Conservation (phyloP, 2,329 filamentous ascomycete species). For the Neopestalotiopsis rosae region DNA sequence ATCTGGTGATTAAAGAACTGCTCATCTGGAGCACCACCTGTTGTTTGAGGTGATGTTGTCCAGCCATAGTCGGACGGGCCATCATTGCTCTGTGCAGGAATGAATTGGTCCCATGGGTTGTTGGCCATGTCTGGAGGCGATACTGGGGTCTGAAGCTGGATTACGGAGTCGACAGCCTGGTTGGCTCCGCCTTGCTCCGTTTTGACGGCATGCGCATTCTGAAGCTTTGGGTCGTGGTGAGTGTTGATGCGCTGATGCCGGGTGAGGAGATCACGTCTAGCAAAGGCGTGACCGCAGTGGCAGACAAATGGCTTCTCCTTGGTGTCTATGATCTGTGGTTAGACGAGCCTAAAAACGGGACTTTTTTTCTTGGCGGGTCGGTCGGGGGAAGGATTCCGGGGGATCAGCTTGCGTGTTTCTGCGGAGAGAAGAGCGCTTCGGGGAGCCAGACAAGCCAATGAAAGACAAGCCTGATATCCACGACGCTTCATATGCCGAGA, state of each 20-base stretch:
- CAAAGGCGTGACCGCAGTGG: conserved; percentile 49
- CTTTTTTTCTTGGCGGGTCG: neutral
- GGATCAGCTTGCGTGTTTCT: neutral
- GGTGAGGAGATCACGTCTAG: conserved; percentile 49
- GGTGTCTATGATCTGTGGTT: conserved; percentile 40
- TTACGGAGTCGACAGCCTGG: conserved; percentile 27
- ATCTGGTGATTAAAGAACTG: conserved; percentile 16
- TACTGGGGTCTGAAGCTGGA: conserved; percentile 35
- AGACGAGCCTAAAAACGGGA: neutral
- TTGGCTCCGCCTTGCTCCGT: conserved; percentile 34
- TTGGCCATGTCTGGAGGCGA: conserved; percentile 35
- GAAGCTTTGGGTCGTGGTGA: conserved; percentile 30
- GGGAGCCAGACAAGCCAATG: neutral
- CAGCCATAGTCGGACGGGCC: neutral
- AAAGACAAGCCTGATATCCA: neutral
- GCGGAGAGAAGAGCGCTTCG: neutral
- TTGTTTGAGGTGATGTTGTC: neutral
- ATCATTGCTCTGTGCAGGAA: neutral
- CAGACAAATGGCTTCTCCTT: conserved; percentile 54
- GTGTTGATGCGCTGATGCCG: conserved; percentile 47
- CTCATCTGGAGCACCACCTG: neutral
- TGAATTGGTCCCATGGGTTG: conserved; percentile 8
- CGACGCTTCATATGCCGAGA: neutral
- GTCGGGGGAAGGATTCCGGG: neutral
- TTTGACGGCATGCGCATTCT: conserved; percentile 23